These are phyloP conservation scores for Trichoderma aggressivum DNA, from an alignment of 2,329 filamentous ascomycete genomes.

Conservation along the genomic window DNA sequence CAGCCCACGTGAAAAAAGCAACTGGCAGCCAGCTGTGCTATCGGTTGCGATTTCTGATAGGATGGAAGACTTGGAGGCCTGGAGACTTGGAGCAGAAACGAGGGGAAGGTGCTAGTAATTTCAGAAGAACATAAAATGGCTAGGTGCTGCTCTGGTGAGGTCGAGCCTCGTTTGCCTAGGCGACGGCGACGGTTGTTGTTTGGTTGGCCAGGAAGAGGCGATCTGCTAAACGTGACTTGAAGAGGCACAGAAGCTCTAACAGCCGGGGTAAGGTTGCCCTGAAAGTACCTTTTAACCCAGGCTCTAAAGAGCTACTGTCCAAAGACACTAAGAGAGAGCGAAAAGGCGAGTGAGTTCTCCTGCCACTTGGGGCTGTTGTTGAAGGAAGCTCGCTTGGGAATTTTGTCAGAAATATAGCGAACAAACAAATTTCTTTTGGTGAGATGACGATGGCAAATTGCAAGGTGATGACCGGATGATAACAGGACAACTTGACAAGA, in stretches of 20 bases:
- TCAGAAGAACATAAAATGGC: neutral
- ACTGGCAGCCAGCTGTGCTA: neutral
- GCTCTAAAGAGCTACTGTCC: neutral
- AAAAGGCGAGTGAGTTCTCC: neutral
- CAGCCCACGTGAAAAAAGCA: neutral
- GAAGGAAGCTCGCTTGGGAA: neutral
- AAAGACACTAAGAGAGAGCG: neutral
- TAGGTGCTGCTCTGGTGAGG: neutral
- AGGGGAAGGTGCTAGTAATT: conserved; percentile 3
- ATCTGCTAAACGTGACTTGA: neutral
- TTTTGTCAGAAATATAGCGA: neutral
- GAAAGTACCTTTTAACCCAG: conserved; percentile 6
- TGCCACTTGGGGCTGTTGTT: neutral
- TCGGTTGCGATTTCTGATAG: neutral
- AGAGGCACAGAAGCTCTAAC: conserved; percentile 2
- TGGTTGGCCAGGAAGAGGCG: neutral
- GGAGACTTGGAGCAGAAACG: neutral
- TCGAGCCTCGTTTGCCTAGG: neutral
- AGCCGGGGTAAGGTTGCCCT: conserved; percentile 1
- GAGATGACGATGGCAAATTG: neutral
- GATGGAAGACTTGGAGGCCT: neutral
- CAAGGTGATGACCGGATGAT: neutral
- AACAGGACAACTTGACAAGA: neutral
- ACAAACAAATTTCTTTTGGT: neutral
- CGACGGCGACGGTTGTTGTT: neutral